These are phyloP conservation scores for Cutaneotrichosporon cyanovorans DNA, from an alignment of 1,284 basidiomycete species.

Conservation along the genomic window DNA sequence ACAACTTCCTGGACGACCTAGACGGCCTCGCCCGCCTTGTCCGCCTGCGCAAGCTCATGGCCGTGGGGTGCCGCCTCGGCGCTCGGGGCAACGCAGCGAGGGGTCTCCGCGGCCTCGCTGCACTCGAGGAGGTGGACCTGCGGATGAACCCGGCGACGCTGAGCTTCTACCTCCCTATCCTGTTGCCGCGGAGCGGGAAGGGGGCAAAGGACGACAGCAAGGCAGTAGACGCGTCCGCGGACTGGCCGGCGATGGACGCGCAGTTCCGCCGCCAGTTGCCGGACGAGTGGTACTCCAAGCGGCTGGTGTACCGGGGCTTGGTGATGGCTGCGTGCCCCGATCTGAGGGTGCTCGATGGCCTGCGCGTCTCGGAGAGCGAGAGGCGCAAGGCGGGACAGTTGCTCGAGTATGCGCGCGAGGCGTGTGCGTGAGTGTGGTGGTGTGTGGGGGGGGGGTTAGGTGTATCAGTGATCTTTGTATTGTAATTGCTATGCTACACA, in stretches of 20 bases:
- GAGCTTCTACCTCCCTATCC: constrained; percentile 84
- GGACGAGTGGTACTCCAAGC: constrained; percentile 72
- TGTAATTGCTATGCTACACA: not conserved
- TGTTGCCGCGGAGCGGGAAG: constrained; percentile 47
- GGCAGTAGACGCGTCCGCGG: constrained; percentile 11
- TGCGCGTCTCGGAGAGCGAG: constrained; percentile 70
- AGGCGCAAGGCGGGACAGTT: constrained; percentile 66
- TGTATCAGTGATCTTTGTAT: not conserved
- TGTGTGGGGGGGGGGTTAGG: too few species aligned
- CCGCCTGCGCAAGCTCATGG: constrained; percentile 69
- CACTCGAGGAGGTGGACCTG: constrained; percentile 79
- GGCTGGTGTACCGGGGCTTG: constrained; percentile 77
- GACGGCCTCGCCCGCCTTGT: constrained; percentile 63
- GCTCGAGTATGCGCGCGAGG: constrained; percentile 42
- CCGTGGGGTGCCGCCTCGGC: constrained; percentile 71
- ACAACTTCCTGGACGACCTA: constrained; percentile 76
- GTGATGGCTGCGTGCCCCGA: constrained; percentile 65
- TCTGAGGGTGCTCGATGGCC: constrained; percentile 69
- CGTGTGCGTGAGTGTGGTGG: too few species aligned
- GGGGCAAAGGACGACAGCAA: not conserved
- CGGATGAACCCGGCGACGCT: constrained; percentile 92
- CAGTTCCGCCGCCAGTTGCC: constrained; percentile 82
- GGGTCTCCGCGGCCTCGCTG: constrained; percentile 61
- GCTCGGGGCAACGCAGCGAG: constrained; percentile 58
- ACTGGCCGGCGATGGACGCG: constrained; percentile 63